Conservation (phyloP, 2,329 filamentous ascomycete genomes). For the Aspergillus udagawae region DNA sequence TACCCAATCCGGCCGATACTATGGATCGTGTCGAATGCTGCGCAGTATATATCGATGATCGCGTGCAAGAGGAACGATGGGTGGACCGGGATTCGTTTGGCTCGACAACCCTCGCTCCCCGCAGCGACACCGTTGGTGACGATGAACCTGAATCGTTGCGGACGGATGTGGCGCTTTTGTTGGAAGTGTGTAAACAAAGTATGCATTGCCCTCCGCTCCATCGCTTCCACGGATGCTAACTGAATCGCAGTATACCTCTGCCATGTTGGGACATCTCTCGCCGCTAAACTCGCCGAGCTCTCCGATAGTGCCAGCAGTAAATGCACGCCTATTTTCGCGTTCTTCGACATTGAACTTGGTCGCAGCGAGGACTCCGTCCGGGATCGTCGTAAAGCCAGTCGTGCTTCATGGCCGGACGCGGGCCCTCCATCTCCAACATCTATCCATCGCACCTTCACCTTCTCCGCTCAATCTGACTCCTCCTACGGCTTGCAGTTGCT, state of each 20-base stretch:
- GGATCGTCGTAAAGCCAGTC: slow-evolving; percentile 27
- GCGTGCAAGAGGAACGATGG: slow-evolving; percentile 44
- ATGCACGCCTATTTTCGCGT: slow-evolving; percentile 52
- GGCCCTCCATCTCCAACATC: slow-evolving; percentile 28
- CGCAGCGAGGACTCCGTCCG: slow-evolving; percentile 33
- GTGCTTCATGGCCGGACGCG: slow-evolving; percentile 27
- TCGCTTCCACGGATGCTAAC: slow-evolving; percentile 8
- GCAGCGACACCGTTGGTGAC: slow-evolving; percentile 25
- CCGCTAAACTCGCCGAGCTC: slow-evolving; percentile 50
- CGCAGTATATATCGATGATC: slow-evolving; percentile 46
- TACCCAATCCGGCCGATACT: slow-evolving; percentile 18
- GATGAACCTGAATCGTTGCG: slow-evolving; percentile 44
- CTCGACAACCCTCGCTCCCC: slow-evolving; percentile 20
- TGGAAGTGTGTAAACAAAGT: slow-evolving; percentile 54
- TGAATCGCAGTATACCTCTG: slow-evolving; percentile 50
- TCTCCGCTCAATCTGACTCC: slow-evolving; percentile 42
- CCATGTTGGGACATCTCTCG: slow-evolving; percentile 49
- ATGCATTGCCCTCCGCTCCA: slow-evolving; percentile 18
- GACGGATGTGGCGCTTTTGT: slow-evolving; percentile 46
- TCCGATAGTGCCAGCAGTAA: slow-evolving; percentile 44
- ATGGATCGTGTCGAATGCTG: slow-evolving; percentile 43
- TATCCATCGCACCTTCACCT: slow-evolving; percentile 38
- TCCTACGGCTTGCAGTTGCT: slow-evolving; percentile 48
- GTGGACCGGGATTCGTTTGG: slow-evolving; percentile 32
- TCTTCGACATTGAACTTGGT: slow-evolving; percentile 49